Conservation (phyloP, 768 basidiomycete species). For the Chalciporus pseudorubinellus region DNA sequence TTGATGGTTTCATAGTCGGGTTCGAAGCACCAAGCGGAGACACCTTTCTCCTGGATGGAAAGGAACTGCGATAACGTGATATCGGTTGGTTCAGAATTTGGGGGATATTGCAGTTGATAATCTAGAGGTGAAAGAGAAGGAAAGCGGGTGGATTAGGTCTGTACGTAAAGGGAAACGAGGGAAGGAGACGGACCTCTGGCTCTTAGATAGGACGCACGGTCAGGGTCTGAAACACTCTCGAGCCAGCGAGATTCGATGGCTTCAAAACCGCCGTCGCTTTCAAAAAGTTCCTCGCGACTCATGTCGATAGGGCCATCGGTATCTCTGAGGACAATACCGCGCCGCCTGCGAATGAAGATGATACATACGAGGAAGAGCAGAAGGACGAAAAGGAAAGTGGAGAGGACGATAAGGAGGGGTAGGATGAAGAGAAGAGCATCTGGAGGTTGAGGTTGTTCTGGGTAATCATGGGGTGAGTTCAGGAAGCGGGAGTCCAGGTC, state of each 20-base stretch:
- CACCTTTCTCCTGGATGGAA: conserved; percentile 98
- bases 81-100: conserved; percentile 95
- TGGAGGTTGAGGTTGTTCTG: conserved; percentile 32
- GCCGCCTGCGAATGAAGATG: conserved; percentile 73
- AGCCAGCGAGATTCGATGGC: conserved; percentile 93
- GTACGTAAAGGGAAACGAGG: not conserved
- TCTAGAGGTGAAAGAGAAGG: conserved; percentile 42
- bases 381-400: conserved; percentile 89
- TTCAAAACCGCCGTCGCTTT: conserved; percentile 91
- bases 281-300: conserved; percentile 85
- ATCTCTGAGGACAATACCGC: conserved; percentile 79
- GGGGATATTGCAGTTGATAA: conserved; percentile 83
- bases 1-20: conserved; percentile 96
- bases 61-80: conserved; percentile 98
- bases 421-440: conserved; percentile 85
- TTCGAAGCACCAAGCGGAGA: conserved; percentile 99
- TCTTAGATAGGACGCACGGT: conserved; percentile 69
- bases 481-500: not conserved
- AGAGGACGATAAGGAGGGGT: conserved; percentile 90
- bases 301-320: conserved; percentile 91
- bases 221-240: conserved; percentile 68
- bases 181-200: conserved; percentile 70
- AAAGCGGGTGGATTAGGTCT: conserved; percentile 6
- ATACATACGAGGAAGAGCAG: conserved; percentile 89
- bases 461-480: conserved; percentile 11